Conservation (phyloP, 2,329 filamentous ascomycete species). For the Sphaerulina vaccinii region DNA sequence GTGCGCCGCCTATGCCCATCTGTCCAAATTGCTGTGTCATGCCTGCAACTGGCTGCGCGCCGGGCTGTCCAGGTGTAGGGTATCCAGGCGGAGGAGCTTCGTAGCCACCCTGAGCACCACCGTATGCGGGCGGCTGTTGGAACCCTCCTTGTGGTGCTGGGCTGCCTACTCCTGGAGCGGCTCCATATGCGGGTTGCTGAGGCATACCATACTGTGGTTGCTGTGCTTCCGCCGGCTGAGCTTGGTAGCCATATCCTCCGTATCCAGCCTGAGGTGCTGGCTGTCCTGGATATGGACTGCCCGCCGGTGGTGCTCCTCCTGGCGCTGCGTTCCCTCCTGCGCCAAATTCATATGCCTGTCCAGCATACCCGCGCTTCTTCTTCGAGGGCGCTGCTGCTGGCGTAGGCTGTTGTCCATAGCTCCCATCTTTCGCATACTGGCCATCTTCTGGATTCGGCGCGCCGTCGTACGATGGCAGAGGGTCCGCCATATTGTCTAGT, state of each 20-base stretch:
- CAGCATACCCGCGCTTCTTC: constrained; percentile 94
- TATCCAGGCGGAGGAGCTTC: constrained; percentile 53
- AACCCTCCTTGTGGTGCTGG: constrained; percentile 30
- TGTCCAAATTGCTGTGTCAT: constrained; percentile 74
- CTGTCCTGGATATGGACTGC: constrained; percentile 44
- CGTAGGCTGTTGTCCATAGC: constrained; percentile 26
- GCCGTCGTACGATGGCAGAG: constrained; percentile 21
- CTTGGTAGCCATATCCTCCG: constrained; percentile 47
- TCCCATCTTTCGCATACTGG: constrained; percentile 27
- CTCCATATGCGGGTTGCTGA: constrained; percentile 34
- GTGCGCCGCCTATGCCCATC: constrained; percentile 64
- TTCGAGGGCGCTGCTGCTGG: constrained; percentile 46
- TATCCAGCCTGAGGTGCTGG: constrained; percentile 33
- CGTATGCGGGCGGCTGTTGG: constrained; percentile 46
- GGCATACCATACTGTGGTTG: constrained; percentile 37
- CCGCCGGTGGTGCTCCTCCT: constrained; percentile 44
- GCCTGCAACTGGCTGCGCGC: constrained; percentile 40
- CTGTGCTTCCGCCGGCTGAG: constrained; percentile 28
- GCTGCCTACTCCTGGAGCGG: constrained; percentile 26
- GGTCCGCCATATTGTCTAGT: constrained; percentile 17
- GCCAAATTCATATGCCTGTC: constrained; percentile 90
- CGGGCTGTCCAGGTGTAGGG: constrained; percentile 19
- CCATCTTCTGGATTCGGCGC: constrained; percentile 19
- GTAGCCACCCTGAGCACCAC: constrained; percentile 55
- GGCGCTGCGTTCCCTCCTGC: constrained; percentile 70